phyloP scores from a whole-genome alignment of 768 basidiomycete genomes.

The Chalciporus chontae region DNA sequence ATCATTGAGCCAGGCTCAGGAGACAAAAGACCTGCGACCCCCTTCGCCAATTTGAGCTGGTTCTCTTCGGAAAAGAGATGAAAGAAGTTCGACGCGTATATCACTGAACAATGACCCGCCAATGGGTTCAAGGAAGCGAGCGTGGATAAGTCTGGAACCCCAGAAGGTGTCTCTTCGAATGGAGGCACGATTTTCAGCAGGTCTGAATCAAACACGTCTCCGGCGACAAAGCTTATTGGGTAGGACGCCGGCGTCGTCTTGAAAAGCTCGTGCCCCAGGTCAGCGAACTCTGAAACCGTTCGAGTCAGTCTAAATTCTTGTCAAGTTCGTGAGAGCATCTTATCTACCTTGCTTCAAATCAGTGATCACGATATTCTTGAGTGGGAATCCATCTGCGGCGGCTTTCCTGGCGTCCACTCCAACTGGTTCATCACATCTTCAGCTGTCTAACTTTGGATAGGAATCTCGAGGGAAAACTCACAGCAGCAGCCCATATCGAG shows the following conservation, averaged over 20 bases:
- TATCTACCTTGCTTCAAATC: conserved; percentile 36
- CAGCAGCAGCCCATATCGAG: conserved; percentile 45
- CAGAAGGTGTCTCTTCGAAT: conserved; percentile 23
- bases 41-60: conserved; percentile 26
- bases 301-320: neutral
- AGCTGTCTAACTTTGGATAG: no score
- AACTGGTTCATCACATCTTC: neutral
- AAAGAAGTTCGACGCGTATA: conserved; percentile 50
- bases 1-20: conserved; percentile 30
- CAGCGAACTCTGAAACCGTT: conserved; percentile 47
- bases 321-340: neutral
- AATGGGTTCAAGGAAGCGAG: conserved; percentile 46
- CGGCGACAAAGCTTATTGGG: conserved; percentile 49
- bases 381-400: conserved; percentile 41
- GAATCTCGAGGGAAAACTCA: no score
- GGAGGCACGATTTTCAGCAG: conserved; percentile 37
- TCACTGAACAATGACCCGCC: conserved; percentile 45
- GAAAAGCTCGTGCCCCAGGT: conserved; percentile 62
- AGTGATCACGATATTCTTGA: conserved; percentile 34
- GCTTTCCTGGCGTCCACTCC: conserved; percentile 38
- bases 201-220: conserved; percentile 48
- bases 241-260: conserved; percentile 49
- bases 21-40: conserved; percentile 28
- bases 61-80: conserved; percentile 31
- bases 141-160: conserved; percentile 26